A percentile compares a stretch with the other conserved stretches of the same genome.
Evolutionary conservation across 306 rosid genomes (phyloP).

Genomic region (Comarum palustre): DNA sequence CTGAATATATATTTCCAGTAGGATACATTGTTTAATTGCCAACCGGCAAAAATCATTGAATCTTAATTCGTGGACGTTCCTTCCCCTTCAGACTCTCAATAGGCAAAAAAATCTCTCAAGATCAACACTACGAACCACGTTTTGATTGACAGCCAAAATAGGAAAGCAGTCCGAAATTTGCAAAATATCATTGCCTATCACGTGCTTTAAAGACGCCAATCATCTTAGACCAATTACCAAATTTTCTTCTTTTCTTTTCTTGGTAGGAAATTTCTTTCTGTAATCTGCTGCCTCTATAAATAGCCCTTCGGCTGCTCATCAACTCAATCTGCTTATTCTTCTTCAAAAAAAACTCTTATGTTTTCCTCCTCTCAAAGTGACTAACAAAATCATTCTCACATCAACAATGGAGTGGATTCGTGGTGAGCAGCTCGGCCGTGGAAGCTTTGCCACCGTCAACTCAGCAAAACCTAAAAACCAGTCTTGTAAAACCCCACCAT

Average conservation of each 20-base stretch:
- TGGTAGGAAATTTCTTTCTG: not conserved
- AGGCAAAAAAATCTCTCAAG: slow-evolving; percentile 19
- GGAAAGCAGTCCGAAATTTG: slow-evolving; percentile 22
- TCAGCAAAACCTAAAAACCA: slow-evolving; percentile 32
- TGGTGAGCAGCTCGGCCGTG: slow-evolving; percentile 58
- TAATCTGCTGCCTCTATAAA: not conserved
- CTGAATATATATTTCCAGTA: too few relatives aligned
- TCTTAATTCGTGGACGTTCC: not conserved
- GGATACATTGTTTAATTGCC: not conserved
- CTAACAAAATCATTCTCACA: not conserved
- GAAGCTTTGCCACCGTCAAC: slow-evolving; percentile 69
- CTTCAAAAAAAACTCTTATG: too few relatives aligned
- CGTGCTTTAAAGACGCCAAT: slow-evolving; percentile 50
- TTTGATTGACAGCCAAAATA: slow-evolving; percentile 16
- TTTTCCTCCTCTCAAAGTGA: slow-evolving; percentile 8
- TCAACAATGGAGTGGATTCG: slow-evolving; percentile 70
- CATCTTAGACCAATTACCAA: not conserved
- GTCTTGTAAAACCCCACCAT: slow-evolving; percentile 13
- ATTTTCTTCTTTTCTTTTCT: not conserved
- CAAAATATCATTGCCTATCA: slow-evolving; percentile 55
- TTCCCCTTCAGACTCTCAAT: not conserved
- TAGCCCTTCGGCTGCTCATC: not conserved
- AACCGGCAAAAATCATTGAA: not conserved
- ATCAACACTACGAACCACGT: slow-evolving; percentile 43
- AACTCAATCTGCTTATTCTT: not conserved